Base-by-base conservation (phyloP, 805 yeast genomes). In the Phaffomyces antillensis region DNA sequence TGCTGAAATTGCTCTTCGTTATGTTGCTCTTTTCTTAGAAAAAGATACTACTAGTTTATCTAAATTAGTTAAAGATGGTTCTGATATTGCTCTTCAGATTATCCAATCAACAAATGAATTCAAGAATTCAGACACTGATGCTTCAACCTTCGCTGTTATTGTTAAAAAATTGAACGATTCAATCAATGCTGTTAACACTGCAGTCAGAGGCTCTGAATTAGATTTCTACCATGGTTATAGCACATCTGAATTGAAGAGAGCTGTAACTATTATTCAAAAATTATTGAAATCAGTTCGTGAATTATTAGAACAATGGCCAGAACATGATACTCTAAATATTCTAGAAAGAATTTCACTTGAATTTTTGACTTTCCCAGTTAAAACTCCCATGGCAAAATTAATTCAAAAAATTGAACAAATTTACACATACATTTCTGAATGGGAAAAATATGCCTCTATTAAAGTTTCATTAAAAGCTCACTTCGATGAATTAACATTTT, bases 381-480 rank as follows among this genome's bases (percentile, higher is more conserved):
- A 70, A 28, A 77, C 86, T 0, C 93, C 99, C 0, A 64, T 93
- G 31, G 90, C 90, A 10, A 76, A 84, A 52, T 72, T 82, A 45
- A 68, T 95, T 37, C 85, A 83, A 41, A 90, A 90, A 62, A 66
- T 88, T 32, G 99, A 93, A 63, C 96, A 86, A 58, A 76, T 91
- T 26, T 86, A 86, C 57, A 84, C 88, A 0, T 81, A 77, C 57
- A 72, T 90, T 49, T 73, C 83, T 24, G 98, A 93, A 60, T 93
- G 99, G 97, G 93, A 93, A 61, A 84, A 86, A 51, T 89, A 86
- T 63, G 96, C 97, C 1, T 79, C 89, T 26, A 72, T 79, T 11
- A 82, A 85, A 42, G 90, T 85, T 1, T 76, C 95, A 1, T 65
- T 93, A 42, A 67, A 67, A 35, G 56, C 54, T 1, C 75, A 77